Conservation (phyloP, 2,329 filamentous ascomycete genomes). For the Trichoderma sp. region DNA sequence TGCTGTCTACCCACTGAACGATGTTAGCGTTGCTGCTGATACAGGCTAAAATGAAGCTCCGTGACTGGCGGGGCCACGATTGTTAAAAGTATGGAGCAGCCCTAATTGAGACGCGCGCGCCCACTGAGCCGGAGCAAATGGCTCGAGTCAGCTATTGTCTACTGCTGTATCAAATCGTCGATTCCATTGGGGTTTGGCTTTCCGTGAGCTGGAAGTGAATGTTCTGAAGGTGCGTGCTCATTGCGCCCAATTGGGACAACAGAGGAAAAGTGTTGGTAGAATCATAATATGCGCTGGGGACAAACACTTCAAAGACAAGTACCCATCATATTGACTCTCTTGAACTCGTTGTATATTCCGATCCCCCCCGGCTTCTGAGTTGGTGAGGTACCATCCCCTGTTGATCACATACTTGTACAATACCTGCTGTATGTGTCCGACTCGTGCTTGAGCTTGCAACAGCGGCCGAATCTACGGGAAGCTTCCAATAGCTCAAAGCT, state of each 20-base stretch:
- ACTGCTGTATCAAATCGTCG: neutral
- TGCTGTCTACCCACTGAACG: neutral
- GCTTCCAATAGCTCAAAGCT: neutral
- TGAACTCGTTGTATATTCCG: neutral
- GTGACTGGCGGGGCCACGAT: neutral
- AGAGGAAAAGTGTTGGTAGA: neutral
- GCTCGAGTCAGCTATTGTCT: slow-evolving; percentile 4
- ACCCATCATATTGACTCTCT: neutral
- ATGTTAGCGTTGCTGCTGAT: slow-evolving; percentile 6
- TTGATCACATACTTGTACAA: neutral
- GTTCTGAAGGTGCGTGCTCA: neutral
- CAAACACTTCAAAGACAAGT: neutral
- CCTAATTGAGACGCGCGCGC: neutral
- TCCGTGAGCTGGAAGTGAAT: neutral
- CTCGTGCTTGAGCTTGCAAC: neutral
- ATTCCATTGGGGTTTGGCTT: neutral
- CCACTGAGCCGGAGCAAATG: neutral
- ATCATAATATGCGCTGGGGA: neutral
- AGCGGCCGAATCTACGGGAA: neutral
- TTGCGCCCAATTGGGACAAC: no score
- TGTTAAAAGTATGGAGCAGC: slow-evolving; percentile 12
- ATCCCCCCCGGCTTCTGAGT: neutral
- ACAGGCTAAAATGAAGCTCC: slow-evolving; percentile 9
- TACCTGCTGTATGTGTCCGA: neutral
- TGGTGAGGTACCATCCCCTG: neutral